phyloP scores from a whole-genome alignment of 805 yeast species.

The Metschnikowia sp. region DNA sequence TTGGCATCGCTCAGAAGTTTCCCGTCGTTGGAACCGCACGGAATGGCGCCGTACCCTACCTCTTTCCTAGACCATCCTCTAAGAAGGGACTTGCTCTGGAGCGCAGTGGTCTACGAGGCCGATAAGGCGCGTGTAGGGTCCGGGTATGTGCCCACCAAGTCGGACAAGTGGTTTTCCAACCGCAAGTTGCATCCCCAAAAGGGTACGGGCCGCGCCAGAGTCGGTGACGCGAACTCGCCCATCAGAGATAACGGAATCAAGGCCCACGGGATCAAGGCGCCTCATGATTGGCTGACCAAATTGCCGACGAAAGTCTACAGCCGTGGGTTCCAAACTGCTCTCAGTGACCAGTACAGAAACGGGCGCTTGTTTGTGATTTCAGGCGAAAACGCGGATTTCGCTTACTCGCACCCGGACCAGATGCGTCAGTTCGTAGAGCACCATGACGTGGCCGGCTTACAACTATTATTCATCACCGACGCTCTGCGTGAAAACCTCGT shows the following conservation, averaged over 20 bases:
- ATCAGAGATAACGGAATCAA: conserved; percentile 84
- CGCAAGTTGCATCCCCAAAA: conserved; percentile 83
- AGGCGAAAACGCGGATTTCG: conserved; percentile 37
- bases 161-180: conserved; percentile 81
- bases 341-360: conserved; percentile 72
- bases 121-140: conserved; percentile 89
- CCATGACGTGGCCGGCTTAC: conserved; percentile 49
- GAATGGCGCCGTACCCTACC: conserved; percentile 72
- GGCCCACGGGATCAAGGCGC: conserved; percentile 87
- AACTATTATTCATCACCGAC: conserved; percentile 66
- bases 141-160: conserved; percentile 80
- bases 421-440: conserved; percentile 48
- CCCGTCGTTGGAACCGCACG: conserved; percentile 86
- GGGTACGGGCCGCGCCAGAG: conserved; percentile 93
- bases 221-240: conserved; percentile 95
- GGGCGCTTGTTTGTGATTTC: conserved; percentile 76
- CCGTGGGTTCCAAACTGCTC: conserved; percentile 74
- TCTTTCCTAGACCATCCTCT: conserved; percentile 68
- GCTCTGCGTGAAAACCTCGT: conserved; percentile 59
- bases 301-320: conserved; percentile 72
- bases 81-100: conserved; percentile 91
- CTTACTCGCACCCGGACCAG: conserved; percentile 40
- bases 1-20: conserved; percentile 75
- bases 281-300: conserved; percentile 80
- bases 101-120: conserved; percentile 88